Base-by-base conservation (phyloP, 805 yeast genomes). In the Vanderwaltozyma tropicalis region DNA sequence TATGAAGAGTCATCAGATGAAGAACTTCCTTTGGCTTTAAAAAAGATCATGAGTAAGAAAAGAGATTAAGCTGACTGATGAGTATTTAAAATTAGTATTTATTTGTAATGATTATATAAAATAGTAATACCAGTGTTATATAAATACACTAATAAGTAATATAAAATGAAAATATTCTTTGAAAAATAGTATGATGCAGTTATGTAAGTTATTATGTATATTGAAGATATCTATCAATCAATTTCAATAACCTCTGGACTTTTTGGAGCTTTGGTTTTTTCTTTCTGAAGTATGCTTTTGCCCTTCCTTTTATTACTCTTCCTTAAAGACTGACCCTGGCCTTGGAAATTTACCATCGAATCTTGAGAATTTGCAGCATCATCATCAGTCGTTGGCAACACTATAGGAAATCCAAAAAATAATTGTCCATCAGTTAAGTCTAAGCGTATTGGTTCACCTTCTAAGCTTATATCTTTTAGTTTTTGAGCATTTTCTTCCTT, bases 401-500 rank as follows among this genome's bases (percentile, higher is more conserved):
- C 55, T 1, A 81, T 73, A 0, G 97, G 96, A 56, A 79, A 92
- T 1, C 99, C 99, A 57, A 92, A 88, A 54, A 92, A 92, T 12
- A 92, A 66, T 58, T 86, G 89, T 18, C 94, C 95, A 28, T 72
- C 80, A 0, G 95, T 94, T 30, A 92, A 63, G 5, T 67, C 61
- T 39, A 92, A 63, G 9, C 87, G 82, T 2, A 76, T 82, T 0
- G 95, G 83, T 5, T 76, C 72, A 0, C 80, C 83, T 37, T 71
- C 62, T 7, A 76, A 63, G 39, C 66, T 68, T 13, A 69, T 57
- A 17, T 64, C 61, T 39, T 67, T 46, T 30, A 62, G 5, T 10
- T 37, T 35, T 9, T 40, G 30, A 27, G 27, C 22, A 27, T 39
- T 10, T 10, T 22, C 12, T 33, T 27, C 20, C 27, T 25, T 21